phyloP scores from a whole-genome alignment of 2,329 filamentous ascomycete genomes.

The Gyromitra esculenta region DNA sequence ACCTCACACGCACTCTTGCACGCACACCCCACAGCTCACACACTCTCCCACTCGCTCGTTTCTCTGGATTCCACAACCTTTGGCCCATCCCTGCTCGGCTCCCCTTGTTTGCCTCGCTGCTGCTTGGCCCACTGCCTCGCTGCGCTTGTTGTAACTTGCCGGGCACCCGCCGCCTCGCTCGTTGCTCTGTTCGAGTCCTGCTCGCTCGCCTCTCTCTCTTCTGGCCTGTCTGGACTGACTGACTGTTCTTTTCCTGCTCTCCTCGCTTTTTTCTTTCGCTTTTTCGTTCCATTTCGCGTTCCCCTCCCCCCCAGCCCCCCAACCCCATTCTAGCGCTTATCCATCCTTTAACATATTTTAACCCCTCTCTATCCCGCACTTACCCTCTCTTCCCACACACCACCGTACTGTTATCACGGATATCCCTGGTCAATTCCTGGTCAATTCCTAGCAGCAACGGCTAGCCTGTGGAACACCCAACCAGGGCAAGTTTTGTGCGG shows the following conservation, averaged over 20 bases:
- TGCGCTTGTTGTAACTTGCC: slow-evolving; percentile 39
- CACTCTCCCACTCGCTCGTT: slow-evolving; percentile 42
- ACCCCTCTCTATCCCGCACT: slow-evolving; percentile 33
- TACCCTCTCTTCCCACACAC: slow-evolving; percentile 29
- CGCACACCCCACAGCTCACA: slow-evolving; percentile 35
- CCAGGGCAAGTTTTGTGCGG: slow-evolving; percentile 28
- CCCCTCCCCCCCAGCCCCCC: slow-evolving; percentile 9
- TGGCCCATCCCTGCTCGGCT: slow-evolving; percentile 27
- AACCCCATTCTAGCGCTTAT: slow-evolving; percentile 15
- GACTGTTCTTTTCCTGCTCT: slow-evolving; percentile 8
- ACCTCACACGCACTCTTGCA: slow-evolving; percentile 47
- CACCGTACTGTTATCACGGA: slow-evolving; percentile 29
- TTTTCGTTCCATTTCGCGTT: slow-evolving; percentile 14
- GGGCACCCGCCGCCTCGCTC: slow-evolving; percentile 40
- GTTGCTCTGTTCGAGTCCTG: slow-evolving; percentile 30
- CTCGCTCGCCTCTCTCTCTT: slow-evolving; percentile 24
- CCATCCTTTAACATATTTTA: slow-evolving; percentile 33
- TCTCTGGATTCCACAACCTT: slow-evolving; percentile 23
- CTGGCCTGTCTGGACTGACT: slow-evolving; percentile 10
- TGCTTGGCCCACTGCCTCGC: slow-evolving; percentile 13
- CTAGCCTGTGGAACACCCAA: slow-evolving; percentile 32
- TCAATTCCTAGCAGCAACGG: slow-evolving; percentile 21
- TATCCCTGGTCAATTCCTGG: slow-evolving; percentile 4
- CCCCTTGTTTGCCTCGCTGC: slow-evolving; percentile 26
- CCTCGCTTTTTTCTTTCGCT: slow-evolving; percentile 17